A percentile compares a stretch with the other conserved stretches of the same genome.
Conservation (phyloP, 495 filamentous ascomycete species). For the Aspergillus funiculosus region DNA sequence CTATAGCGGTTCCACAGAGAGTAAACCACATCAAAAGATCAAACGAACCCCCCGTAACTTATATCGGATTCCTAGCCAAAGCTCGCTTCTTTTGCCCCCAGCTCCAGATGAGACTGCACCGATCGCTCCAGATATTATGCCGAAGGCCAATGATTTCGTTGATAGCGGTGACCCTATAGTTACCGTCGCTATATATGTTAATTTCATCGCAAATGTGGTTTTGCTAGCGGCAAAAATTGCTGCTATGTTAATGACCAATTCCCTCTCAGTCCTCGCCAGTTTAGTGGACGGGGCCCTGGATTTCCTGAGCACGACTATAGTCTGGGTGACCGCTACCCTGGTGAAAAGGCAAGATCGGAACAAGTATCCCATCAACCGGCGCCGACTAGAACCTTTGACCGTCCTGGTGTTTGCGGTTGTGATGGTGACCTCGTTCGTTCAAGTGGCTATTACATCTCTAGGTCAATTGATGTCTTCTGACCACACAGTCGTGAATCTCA, state of each 20-base stretch:
- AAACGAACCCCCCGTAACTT: constrained; percentile 77
- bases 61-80: constrained; percentile 69
- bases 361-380: constrained; percentile 76
- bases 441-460: constrained; percentile 71
- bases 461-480: constrained; percentile 58
- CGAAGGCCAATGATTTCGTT: constrained; percentile 46
- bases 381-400: constrained; percentile 70
- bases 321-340: constrained; percentile 72
- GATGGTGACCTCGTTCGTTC: constrained; percentile 83
- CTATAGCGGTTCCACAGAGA: constrained; percentile 5
- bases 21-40: constrained; percentile 37
- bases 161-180: constrained; percentile 64
- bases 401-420: constrained; percentile 76
- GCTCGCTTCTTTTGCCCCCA: constrained; percentile 52
- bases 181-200: constrained; percentile 75
- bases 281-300: constrained; percentile 86
- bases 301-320: constrained; percentile 79
- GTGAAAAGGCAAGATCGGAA: constrained; percentile 72
- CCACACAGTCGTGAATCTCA: constrained; percentile 64
- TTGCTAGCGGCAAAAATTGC: constrained; percentile 74
- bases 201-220: constrained; percentile 74
- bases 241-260: constrained; percentile 71
- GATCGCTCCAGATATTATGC: constrained; percentile 32
- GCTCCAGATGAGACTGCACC: constrained; percentile 28
- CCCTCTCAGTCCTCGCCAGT: constrained; percentile 81